Percentiles rank a stretch among this genome's conserved stretches.
These are phyloP conservation scores for Diplotaxis tenuifolia DNA, from an alignment of 345 rosid species.

Conservation along the genomic window DNA sequence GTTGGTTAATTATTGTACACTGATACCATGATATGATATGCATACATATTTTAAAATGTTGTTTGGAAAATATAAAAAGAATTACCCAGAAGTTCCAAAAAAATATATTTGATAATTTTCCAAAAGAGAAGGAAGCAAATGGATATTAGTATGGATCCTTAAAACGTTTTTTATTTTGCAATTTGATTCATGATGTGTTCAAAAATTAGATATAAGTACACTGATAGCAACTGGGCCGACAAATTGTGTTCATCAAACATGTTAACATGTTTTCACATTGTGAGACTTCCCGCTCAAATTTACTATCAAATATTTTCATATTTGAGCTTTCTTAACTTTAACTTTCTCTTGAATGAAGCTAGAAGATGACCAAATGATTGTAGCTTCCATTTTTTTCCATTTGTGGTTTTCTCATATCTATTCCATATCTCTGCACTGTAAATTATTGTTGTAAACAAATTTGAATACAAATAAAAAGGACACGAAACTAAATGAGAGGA, in stretches of 20 bases:
- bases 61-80: background rate
- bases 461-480: background rate
- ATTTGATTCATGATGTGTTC: background rate
- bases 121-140: no score
- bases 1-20: no score
- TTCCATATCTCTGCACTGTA: background rate
- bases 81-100: background rate
- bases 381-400: background rate
- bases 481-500: background rate
- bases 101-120: no score
- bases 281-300: background rate
- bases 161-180: no score
- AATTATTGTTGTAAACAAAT: background rate
- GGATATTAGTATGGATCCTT: no score
- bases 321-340: background rate
- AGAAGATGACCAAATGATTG: background rate
- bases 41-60: no score
- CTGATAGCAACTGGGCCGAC: background rate
- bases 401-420: background rate
- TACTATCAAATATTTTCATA: background rate
- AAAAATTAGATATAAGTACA: no score
- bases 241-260: background rate
- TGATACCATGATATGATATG: no score
- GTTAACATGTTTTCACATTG: background rate
- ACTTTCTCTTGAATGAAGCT: background rate